Evolutionary conservation across 768 basidiomycete species (phyloP), one percentile per base, ranked within the genome.

Genomic region (Neoboletus magnificus): DNA sequence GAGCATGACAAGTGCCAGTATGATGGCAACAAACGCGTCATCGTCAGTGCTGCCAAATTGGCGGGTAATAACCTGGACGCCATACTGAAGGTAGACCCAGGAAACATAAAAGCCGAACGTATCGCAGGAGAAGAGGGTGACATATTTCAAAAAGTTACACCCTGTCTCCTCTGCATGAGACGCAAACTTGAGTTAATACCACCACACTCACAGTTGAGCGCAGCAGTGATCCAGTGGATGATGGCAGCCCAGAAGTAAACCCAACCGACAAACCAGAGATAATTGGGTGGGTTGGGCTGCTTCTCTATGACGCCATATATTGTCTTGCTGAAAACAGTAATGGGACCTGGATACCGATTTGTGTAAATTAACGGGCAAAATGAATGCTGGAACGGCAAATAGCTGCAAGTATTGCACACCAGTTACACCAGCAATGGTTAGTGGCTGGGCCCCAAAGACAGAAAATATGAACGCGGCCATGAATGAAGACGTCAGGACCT

Each of bases 91-190:
- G 63, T 92, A 93, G 1, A 91, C 90, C 82, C 89, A 93, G 18
- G 89, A 87, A 1, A 95, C 91, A 68, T 93, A 95, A 71, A 93
- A 95, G 1, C 93, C 92, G 62, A 94, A 95, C 0, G 90, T 93
- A 61, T 94, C 92, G 67, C 92, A 94, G 22, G 92, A 87, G 71
- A 95, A 94, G 8, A 90, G 77, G 0, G 93, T 94, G 25, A 94
- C 91, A 61, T 92, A 91, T 79, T 80, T 83, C 39, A 96, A 78
- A 61, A 91, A 88, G 66, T 90, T 88, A 61, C 89, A 90, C 78
- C 85, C 89, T 91, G 53, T 3, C 23, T 42, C 16, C 35, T 35
- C 2, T 33, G 50, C 23, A 30, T 63, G 22, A 65, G 51, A 43
- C 5, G 0, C n/a, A 9, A 1, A 22, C 15, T 9, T 5, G 16